These are phyloP conservation scores for Lentinula aciculospora DNA, from an alignment of 768 basidiomycete species.

Conservation along the genomic window DNA sequence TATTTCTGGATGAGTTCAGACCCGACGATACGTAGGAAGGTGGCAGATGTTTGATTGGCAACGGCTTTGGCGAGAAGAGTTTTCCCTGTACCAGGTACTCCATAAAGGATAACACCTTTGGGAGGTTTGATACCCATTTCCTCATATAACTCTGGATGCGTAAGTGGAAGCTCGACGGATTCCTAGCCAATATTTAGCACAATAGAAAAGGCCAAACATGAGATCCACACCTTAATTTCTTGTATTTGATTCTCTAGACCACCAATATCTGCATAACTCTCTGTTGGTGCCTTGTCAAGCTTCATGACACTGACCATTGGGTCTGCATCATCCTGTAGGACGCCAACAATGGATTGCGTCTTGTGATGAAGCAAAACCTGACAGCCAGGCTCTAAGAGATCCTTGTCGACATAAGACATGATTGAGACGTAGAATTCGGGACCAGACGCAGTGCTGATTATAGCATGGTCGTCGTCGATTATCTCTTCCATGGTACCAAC, in stretches of 20 bases:
- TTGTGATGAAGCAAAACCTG: constrained; percentile 95
- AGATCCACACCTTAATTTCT: constrained; percentile 81
- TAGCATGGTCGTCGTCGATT: constrained; percentile 98
- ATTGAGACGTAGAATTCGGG: constrained; percentile 89
- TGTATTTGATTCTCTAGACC: constrained; percentile 96
- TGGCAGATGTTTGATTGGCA: constrained; percentile 97
- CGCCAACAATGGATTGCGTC: constrained; percentile 91
- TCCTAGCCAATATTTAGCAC: constrained; percentile 46
- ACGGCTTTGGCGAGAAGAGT: constrained; percentile 97
- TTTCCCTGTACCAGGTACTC: constrained; percentile 97
- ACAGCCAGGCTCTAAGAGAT: constrained; percentile 91
- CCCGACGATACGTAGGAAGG: constrained; percentile 95
- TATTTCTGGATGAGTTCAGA: constrained; percentile 99
- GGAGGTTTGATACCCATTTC: constrained; percentile 99
- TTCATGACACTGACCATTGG: constrained; percentile 99
- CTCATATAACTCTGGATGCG: constrained; percentile 97
- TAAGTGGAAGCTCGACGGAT: constrained; percentile 95
- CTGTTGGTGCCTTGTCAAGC: constrained; percentile 97
- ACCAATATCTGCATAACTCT: constrained; percentile 98
- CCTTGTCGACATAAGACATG: constrained; percentile 81
- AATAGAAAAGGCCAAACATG: neutral
- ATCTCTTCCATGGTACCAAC: constrained; percentile 98
- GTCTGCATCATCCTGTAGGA: constrained; percentile 90
- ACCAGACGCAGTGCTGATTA: constrained; percentile 90
- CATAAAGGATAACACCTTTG: constrained; percentile 98